Percentiles rank a stretch among this genome's conserved stretches.
Conservation (phyloP, 192 early-diverging fungal species). For the Backusella macrospora region DNA sequence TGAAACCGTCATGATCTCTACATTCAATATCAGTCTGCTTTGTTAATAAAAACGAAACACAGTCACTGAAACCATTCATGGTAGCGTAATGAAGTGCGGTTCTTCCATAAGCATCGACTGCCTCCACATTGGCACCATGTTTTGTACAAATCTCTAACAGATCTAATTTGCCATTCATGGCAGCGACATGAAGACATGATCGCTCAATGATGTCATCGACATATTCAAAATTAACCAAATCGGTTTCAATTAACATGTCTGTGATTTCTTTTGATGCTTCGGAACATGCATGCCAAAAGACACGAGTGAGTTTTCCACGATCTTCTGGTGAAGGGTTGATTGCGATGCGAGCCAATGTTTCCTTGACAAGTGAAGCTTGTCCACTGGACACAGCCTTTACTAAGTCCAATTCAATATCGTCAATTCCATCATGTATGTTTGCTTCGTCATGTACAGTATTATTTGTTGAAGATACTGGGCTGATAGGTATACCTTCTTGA, state of each 20-base stretch:
- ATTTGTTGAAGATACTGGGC: conserved; percentile 5
- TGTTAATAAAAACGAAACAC: conserved; percentile 61
- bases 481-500: conserved; percentile 48
- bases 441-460: not conserved
- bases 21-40: conserved; percentile 54
- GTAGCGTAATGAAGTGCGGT: conserved; percentile 92
- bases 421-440: conserved; percentile 43
- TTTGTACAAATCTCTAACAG: conserved; percentile 56
- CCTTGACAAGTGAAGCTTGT: conserved; percentile 48
- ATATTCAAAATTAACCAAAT: conserved; percentile 76
- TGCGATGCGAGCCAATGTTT: conserved; percentile 54
- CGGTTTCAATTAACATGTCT: conserved; percentile 64
- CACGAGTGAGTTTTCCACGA: conserved; percentile 63
- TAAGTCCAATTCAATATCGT: conserved; percentile 62
- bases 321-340: conserved; percentile 49
- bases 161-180: conserved; percentile 76
- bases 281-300: conserved; percentile 75
- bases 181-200: conserved; percentile 87
- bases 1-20: conserved; percentile 89
- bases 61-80: conserved; percentile 83
- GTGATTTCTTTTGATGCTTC: conserved; percentile 58
- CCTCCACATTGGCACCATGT: conserved; percentile 48
- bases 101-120: conserved; percentile 88
- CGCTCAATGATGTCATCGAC: conserved; percentile 93
- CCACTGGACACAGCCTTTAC: conserved; percentile 54